Conservation (phyloP, 1,284 basidiomycete species). For the Apiotrichum sp. region DNA sequence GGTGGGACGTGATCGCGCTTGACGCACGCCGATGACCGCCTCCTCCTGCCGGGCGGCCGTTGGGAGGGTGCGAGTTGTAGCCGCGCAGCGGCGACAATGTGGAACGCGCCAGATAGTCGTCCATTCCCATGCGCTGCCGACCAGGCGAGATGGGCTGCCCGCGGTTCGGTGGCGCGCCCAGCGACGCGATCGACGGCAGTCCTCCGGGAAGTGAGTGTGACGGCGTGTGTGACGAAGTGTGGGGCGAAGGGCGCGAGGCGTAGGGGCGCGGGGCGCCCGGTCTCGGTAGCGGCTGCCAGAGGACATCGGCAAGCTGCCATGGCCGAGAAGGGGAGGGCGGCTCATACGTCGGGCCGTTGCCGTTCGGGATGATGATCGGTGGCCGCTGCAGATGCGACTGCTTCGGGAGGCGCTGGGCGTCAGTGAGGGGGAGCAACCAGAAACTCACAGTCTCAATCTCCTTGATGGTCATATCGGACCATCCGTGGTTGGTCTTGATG, state of each 20-base stretch:
- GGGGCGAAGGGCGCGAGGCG: conserved; percentile 6
- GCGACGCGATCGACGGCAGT: conserved; percentile 8
- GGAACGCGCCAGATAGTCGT: conserved; percentile 14
- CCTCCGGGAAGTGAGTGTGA: conserved; percentile 17
- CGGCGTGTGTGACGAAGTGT: conserved; percentile 8
- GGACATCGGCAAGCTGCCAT: conserved; percentile 41
- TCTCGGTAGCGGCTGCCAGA: conserved; percentile 43
- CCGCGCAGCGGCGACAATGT: conserved; percentile 9
- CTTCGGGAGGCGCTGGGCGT: conserved; percentile 16
- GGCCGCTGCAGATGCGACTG: conserved; percentile 8
- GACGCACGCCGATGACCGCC: conserved; percentile 12
- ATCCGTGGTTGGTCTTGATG: conserved; percentile 42
- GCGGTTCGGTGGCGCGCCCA: not conserved
- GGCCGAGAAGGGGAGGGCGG: conserved; percentile 41
- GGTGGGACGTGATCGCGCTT: conserved; percentile 9
- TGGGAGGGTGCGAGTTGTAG: not conserved
- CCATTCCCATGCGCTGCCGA: conserved; percentile 9
- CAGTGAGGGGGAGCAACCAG: not conserved
- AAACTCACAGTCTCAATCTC: conserved; percentile 38
- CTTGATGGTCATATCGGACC: conserved; percentile 40
- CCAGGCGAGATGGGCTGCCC: conserved; percentile 1
- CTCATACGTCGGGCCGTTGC: conserved; percentile 27
- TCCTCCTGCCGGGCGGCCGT: not conserved
- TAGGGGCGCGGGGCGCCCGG: conserved; percentile 17
- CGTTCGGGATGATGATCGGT: conserved; percentile 12